Percentiles rank a stretch among this genome's conserved stretches.
Conservation (phyloP, 75 land plant genomes). For the Pinus tabuliformis region DNA sequence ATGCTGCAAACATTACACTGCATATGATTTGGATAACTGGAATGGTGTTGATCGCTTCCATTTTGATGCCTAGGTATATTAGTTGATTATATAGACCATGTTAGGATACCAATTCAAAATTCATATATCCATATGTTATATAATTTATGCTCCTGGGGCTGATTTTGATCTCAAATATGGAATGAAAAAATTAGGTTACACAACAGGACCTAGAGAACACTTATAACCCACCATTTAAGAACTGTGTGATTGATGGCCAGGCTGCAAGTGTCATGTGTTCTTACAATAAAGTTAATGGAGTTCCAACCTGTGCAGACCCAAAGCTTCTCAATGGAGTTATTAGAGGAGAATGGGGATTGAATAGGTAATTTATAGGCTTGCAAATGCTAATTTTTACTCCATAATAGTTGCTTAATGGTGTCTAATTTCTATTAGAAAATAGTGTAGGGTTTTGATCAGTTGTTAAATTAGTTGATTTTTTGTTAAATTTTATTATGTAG, state of each 20-base stretch:
- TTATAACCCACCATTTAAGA: slow-evolving; percentile 72
- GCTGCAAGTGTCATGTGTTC: slow-evolving; percentile 94
- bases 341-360: slow-evolving; percentile 66
- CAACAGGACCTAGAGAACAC: slow-evolving; percentile 88
- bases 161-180: too few relatives aligned
- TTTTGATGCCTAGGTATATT: slow-evolving; percentile 64
- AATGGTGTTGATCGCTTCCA: slow-evolving; percentile 65
- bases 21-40: slow-evolving; percentile 89
- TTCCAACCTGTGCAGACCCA: slow-evolving; percentile 87
- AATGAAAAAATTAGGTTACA: slow-evolving; percentile 52
- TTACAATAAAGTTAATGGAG: slow-evolving; percentile 90
- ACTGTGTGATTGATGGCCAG: slow-evolving; percentile 75
- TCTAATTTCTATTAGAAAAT: not conserved
- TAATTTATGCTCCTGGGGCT: too few relatives aligned
- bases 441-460: too few relatives aligned
- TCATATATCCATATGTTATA: too few relatives aligned
- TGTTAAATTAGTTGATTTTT: too few relatives aligned
- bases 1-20: slow-evolving; percentile 90
- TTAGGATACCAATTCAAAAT: too few relatives aligned
- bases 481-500: too few relatives aligned
- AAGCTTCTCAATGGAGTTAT: slow-evolving; percentile 55
- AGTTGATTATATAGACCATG: not conserved
- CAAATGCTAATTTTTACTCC: not conserved
- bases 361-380: slow-evolving; percentile 45
- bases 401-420: not conserved